phyloP scores from a whole-genome alignment of 2,329 filamentous ascomycete species.

The Ilyonectria robusta region DNA sequence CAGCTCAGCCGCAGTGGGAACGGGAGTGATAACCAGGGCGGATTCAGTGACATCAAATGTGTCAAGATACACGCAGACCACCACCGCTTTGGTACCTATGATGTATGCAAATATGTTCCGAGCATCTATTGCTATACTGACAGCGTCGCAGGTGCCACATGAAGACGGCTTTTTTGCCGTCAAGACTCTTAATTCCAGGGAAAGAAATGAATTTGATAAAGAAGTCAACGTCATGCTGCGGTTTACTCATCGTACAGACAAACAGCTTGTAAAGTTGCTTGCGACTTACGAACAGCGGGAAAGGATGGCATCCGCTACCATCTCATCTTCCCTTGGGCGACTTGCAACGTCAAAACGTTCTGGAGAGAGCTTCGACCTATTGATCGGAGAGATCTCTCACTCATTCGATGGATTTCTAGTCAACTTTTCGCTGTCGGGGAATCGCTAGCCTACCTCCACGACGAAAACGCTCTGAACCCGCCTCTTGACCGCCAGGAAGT shows the following conservation, averaged over 20 bases:
- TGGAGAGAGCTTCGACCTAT: background rate
- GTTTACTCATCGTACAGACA: background rate
- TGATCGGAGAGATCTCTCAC: background rate
- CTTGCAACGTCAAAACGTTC: background rate
- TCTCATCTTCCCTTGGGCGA: slow-evolving; percentile 10
- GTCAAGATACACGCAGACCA: background rate
- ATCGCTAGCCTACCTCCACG: background rate
- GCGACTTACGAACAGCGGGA: background rate
- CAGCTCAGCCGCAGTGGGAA: background rate
- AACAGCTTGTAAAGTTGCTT: slow-evolving; percentile 5
- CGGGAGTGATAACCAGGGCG: background rate
- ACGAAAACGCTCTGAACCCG: background rate
- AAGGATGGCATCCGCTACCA: background rate
- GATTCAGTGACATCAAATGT: background rate
- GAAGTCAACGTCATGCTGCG: background rate
- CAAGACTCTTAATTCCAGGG: background rate
- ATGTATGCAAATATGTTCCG: background rate
- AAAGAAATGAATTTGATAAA: background rate
- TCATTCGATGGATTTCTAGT: background rate
- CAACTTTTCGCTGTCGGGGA: background rate
- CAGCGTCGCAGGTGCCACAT: background rate
- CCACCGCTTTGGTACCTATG: background rate
- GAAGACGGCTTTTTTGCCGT: background rate
- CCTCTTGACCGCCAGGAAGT: background rate
- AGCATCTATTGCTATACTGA: background rate